Evolutionary conservation across 768 basidiomycete genomes (phyloP).

Genomic region (Mrakia hoshinonis): DNA sequence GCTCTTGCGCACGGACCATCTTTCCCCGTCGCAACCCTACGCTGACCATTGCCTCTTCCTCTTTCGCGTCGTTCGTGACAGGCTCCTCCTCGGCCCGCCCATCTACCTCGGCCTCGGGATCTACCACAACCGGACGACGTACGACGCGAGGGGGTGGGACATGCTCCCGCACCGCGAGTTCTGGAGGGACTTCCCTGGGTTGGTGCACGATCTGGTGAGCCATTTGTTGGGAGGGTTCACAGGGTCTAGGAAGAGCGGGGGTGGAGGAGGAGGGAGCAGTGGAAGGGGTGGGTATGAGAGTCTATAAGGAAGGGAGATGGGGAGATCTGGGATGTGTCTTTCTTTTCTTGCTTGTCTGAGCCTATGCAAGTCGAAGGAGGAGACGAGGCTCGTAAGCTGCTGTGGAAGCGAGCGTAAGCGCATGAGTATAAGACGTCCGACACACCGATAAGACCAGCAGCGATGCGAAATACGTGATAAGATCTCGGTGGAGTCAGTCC

Average conservation of each 20-base stretch:
- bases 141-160: constrained; percentile 41
- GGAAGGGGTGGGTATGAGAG: constrained; percentile 21
- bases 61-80: neutral
- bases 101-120: constrained; percentile 36
- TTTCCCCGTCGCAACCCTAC: neutral
- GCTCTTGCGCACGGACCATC: no score
- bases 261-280: neutral
- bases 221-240: constrained; percentile 16
- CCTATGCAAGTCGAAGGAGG: no score
- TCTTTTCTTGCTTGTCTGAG: no score
- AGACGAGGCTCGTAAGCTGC: no score
- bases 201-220: constrained; percentile 9
- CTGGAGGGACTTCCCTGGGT: constrained; percentile 18
- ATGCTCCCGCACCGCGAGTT: constrained; percentile 37
- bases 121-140: constrained; percentile 42
- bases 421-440: no score
- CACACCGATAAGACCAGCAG: no score
- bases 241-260: neutral
- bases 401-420: no score
- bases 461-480: no score
- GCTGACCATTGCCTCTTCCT: constrained; percentile 19
- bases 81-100: constrained; percentile 21
- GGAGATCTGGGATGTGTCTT: no score
- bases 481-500: no score
- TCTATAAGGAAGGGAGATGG: neutral